These are phyloP conservation scores for Solanum pennellii DNA, from an alignment of 257 asterid genomes.

Conservation along the genomic window DNA sequence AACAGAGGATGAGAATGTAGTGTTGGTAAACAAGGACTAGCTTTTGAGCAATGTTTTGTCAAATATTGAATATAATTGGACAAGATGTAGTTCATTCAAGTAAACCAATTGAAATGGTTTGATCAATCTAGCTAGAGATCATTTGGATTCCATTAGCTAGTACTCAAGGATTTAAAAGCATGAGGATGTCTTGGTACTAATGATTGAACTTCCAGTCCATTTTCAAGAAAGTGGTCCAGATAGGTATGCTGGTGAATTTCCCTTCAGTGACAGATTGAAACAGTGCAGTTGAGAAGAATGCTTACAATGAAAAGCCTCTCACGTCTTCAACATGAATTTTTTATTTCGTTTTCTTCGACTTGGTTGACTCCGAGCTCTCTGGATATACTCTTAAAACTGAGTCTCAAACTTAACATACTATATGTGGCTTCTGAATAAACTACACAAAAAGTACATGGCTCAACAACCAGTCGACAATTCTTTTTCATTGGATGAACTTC, in stretches of 20 bases:
- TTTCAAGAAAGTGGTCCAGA: constrained; percentile 55
- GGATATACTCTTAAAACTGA: background rate
- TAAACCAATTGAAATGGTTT: background rate
- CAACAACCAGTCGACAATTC: background rate
- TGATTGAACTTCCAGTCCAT: constrained; percentile 37
- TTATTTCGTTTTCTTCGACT: background rate
- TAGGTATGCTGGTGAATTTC: constrained; percentile 26
- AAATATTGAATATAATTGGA: background rate
- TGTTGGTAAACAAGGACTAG: background rate
- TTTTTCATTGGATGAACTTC: background rate
- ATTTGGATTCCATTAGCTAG: background rate
- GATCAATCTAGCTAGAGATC: background rate
- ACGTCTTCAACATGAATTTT: constrained; percentile 4
- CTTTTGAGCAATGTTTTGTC: background rate
- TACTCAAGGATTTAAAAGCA: background rate
- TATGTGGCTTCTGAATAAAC: constrained; percentile 29
- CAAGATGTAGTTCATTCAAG: background rate
- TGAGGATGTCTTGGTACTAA: background rate
- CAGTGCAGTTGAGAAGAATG: background rate
- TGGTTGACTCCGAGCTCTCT: background rate
- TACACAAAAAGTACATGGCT: background rate
- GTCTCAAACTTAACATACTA: background rate
- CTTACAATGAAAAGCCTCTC: background rate
- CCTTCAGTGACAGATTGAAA: too few relatives aligned
- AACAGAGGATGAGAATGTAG: background rate